Conservation (phyloP, 2,329 filamentous ascomycete species). For the Sarocladium strictum region DNA sequence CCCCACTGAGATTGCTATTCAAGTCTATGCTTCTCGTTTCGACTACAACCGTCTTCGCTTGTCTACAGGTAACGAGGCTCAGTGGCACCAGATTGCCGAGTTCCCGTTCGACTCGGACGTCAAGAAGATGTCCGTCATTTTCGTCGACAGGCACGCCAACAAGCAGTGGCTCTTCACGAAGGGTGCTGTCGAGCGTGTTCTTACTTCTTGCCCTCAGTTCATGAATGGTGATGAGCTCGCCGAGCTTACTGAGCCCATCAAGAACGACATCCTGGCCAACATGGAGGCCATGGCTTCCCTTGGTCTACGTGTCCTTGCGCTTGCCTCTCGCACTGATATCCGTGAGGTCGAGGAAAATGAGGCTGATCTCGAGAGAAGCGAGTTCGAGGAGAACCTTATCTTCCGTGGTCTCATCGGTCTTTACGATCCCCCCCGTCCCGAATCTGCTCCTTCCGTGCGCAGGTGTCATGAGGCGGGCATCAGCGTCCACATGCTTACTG, state of each 20-base stretch:
- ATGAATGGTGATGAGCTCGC: conserved; percentile 25
- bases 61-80: conserved; percentile 39
- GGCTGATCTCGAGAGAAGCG: conserved; percentile 40
- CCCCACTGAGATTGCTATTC: conserved; percentile 66
- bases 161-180: conserved; percentile 43
- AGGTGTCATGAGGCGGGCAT: conserved; percentile 58
- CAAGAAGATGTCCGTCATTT: conserved; percentile 70
- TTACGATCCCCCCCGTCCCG: conserved; percentile 64
- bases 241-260: conserved; percentile 43
- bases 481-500: conserved; percentile 62
- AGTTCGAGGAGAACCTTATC: conserved; percentile 52
- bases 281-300: conserved; percentile 58
- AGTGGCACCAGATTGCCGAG: conserved; percentile 55
- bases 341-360: conserved; percentile 30
- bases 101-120: conserved; percentile 67
- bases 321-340: conserved; percentile 46
- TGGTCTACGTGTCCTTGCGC: conserved; percentile 61
- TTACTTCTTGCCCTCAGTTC: conserved; percentile 41
- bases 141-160: conserved; percentile 33
- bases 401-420: conserved; percentile 65
- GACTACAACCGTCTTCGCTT: conserved; percentile 50
- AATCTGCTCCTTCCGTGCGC: conserved; percentile 55
- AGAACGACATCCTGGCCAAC: conserved; percentile 51
- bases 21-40: conserved; percentile 65
- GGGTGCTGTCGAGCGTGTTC: conserved; percentile 62